Conservation (phyloP, 2,329 filamentous ascomycete species). For the Aspergillus sp. region DNA sequence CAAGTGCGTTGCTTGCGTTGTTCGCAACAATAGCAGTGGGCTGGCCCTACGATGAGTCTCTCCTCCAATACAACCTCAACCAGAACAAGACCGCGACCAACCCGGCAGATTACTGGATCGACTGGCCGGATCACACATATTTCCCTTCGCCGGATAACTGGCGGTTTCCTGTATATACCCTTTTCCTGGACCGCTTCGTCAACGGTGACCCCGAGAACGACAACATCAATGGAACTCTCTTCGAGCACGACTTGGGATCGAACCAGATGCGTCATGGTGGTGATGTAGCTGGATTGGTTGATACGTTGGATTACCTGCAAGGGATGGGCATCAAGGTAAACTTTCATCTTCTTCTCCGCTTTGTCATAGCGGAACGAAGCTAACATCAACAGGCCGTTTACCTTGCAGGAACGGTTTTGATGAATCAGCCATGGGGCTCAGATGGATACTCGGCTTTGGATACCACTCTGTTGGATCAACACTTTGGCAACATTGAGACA, state of each 20-base stretch:
- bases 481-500: slow-evolving; percentile 53
- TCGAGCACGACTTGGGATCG: slow-evolving; percentile 54
- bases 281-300: slow-evolving; percentile 51
- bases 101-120: slow-evolving; percentile 53
- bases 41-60: slow-evolving; percentile 45
- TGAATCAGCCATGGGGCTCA: slow-evolving; percentile 59
- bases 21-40: slow-evolving; percentile 18
- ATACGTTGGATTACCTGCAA: slow-evolving; percentile 58
- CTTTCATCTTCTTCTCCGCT: not conserved
- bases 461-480: slow-evolving; percentile 56
- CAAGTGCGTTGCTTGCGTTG: slow-evolving; percentile 20
- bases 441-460: slow-evolving; percentile 57
- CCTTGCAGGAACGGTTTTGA: slow-evolving; percentile 56
- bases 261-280: slow-evolving; percentile 60
- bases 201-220: slow-evolving; percentile 61
- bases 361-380: not conserved
- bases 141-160: slow-evolving; percentile 53
- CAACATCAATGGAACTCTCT: slow-evolving; percentile 54
- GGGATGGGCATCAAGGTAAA: slow-evolving; percentile 57
- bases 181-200: slow-evolving; percentile 58
- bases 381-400: slow-evolving; percentile 46
- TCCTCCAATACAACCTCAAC: slow-evolving; percentile 55
- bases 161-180: slow-evolving; percentile 60
- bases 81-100: slow-evolving; percentile 49
- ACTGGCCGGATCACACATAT: slow-evolving; percentile 50